Conservation (phyloP, 2,329 filamentous ascomycete species). For the Aspergillus sp. region DNA sequence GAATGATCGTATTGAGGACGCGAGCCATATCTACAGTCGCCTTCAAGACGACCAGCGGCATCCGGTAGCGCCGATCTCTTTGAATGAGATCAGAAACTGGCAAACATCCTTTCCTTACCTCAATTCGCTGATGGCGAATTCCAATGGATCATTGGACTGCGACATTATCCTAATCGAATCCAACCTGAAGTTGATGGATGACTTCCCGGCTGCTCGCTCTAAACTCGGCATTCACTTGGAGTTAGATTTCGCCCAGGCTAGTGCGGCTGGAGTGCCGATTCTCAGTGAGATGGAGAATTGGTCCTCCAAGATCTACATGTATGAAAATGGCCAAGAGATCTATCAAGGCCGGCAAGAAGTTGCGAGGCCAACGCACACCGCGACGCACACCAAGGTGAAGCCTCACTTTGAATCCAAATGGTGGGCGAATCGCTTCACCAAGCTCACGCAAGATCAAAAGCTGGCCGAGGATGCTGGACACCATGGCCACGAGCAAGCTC, state of each 20-base stretch:
- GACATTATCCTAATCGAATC: constrained; percentile 49
- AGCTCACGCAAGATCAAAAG: constrained; percentile 44
- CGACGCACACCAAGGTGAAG: constrained; percentile 43
- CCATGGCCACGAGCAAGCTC: constrained; percentile 36
- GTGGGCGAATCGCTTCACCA: constrained; percentile 49
- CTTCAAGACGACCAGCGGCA: constrained; percentile 43
- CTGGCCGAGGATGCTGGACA: constrained; percentile 41
- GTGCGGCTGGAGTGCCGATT: constrained; percentile 33
- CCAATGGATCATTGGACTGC: constrained; percentile 37
- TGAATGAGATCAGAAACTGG: constrained; percentile 47
- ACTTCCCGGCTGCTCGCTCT: constrained; percentile 46
- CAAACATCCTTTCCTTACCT: constrained; percentile 45
- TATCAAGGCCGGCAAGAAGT: constrained; percentile 37
- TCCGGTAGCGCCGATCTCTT: constrained; percentile 35
- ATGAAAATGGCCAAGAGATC: constrained; percentile 38
- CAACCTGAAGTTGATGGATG: constrained; percentile 46
- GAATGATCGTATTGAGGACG: constrained; percentile 39
- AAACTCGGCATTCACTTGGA: constrained; percentile 46
- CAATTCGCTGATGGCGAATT: constrained; percentile 36
- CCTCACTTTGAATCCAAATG: constrained; percentile 48
- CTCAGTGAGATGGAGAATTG: constrained; percentile 44
- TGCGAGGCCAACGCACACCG: constrained; percentile 38
- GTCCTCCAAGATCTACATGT: constrained; percentile 47
- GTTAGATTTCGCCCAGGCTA: constrained; percentile 43
- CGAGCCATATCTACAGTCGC: constrained; percentile 48